Percentiles rank a stretch among this genome's conserved stretches.
phyloP scores from a whole-genome alignment of 805 yeast genomes.

The Saturnispora saitoi region DNA sequence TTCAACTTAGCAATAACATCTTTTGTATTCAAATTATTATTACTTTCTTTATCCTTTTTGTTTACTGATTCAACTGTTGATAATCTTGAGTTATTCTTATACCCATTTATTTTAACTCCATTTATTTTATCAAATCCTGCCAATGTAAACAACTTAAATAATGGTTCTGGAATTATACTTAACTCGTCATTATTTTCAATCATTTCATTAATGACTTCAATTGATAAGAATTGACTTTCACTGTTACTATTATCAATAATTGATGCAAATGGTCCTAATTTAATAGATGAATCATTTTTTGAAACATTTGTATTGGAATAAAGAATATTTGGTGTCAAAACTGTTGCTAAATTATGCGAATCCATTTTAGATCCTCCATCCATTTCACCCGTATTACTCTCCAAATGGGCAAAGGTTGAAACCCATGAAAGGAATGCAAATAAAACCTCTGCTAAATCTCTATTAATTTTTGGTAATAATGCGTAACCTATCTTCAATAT shows the following conservation, averaged over 20 bases:
- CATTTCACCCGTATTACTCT: constrained; percentile 63
- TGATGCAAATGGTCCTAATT: constrained; percentile 2
- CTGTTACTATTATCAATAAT: constrained; percentile 30
- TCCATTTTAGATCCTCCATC: constrained; percentile 94
- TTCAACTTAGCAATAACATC: constrained; percentile 32
- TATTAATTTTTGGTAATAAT: constrained; percentile 68
- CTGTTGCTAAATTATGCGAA: constrained; percentile 89
- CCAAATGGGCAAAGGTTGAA: constrained; percentile 88
- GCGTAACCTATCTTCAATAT: constrained; percentile 60
- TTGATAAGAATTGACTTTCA: constrained; percentile 77
- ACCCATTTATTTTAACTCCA: constrained; percentile 1
- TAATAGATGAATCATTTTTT: background rate
- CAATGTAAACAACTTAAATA: constrained; percentile 41
- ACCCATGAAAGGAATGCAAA: constrained; percentile 88
- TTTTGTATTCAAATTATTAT: constrained; percentile 25
- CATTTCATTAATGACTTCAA: constrained; percentile 79
- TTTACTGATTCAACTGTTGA: constrained; percentile 13
- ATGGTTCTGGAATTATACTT: constrained; percentile 63
- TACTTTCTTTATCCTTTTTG: constrained; percentile 9
- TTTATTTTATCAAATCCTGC: constrained; percentile 31
- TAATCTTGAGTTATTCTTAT: background rate
- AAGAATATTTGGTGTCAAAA: constrained; percentile 84
- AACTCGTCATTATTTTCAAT: constrained; percentile 77
- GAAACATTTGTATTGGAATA: constrained; percentile 39
- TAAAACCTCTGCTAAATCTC: constrained; percentile 82